These are phyloP conservation scores for Tolypocladium ovalisporum DNA, from an alignment of 2,329 filamentous ascomycete species.

Conservation along the genomic window DNA sequence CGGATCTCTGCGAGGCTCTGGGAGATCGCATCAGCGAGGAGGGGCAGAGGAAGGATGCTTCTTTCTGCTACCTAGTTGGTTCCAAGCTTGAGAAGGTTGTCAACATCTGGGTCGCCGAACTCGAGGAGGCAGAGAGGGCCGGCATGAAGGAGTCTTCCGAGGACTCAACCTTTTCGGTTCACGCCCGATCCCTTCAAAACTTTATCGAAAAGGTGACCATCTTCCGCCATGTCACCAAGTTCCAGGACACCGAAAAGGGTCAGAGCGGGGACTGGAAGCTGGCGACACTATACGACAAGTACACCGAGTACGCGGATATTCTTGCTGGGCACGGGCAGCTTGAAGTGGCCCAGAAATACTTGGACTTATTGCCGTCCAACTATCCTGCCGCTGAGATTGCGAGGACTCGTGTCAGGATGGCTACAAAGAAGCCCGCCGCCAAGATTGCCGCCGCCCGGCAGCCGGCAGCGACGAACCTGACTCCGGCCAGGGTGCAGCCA, in stretches of 20 bases:
- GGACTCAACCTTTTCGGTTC: constrained; percentile 82
- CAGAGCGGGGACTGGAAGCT: constrained; percentile 81
- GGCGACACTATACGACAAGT: constrained; percentile 79
- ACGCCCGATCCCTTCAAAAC: constrained; percentile 76
- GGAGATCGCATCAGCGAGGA: constrained; percentile 80
- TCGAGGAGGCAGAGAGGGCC: constrained; percentile 72
- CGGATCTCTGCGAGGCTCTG: constrained; percentile 87
- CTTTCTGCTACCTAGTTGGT: constrained; percentile 91
- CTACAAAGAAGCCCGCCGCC: constrained; percentile 46
- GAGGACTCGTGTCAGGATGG: constrained; percentile 72
- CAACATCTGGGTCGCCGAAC: constrained; percentile 82
- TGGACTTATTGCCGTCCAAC: constrained; percentile 71
- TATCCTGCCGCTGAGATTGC: constrained; percentile 85
- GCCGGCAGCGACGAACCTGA: constrained; percentile 15
- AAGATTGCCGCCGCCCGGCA: constrained; percentile 15
- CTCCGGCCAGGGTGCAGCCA: constrained; percentile 28
- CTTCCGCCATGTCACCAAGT: constrained; percentile 89
- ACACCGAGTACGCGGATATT: constrained; percentile 94
- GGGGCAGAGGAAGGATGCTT: constrained; percentile 76
- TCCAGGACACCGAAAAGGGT: constrained; percentile 65
- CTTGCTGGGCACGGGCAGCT: constrained; percentile 83
- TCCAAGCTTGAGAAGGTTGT: constrained; percentile 98
- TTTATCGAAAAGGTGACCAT: constrained; percentile 98
- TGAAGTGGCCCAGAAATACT: constrained; percentile 77
- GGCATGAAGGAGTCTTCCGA: constrained; percentile 57